Base-by-base conservation (phyloP, 228 moss, liverwort and hornwort genomes). In the Sphagnum magellanicum region DNA sequence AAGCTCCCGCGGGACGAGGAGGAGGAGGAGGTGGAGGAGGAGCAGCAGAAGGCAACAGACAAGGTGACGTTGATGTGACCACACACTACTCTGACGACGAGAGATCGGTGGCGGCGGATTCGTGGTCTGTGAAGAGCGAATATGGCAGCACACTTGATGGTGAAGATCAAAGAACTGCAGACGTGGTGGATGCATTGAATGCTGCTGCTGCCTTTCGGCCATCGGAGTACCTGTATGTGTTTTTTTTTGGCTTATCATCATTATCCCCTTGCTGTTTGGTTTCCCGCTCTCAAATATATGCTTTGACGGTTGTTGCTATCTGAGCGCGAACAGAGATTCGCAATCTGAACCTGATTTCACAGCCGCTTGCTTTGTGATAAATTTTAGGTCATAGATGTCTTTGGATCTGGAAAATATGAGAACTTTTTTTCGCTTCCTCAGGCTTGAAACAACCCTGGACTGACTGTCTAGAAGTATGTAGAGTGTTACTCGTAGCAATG, bases 91-190 rank as follows among this genome's bases (percentile, higher is more conserved):
- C 96, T 4, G 96, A 96, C 68, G 96, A 96, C 68, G 96, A 96
- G 73, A 82, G 96, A 70, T 96, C 96, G n/a, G 74, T 96, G 12
- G 96, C 93, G 51, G 92, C 96, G 5, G 96, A 96, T 74, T 96
- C 96, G 52, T 96, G 96, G 96, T 96, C 92, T 14, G 92, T 96
- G 67, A 91, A 83, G 81, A 96, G 92, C 68, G 96, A 96, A 71
- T 96, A 96, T 70, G 92, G 96, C 51, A 92, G 92, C 73, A 92
- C 92, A 9, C 70, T 96, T 72, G 96, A 96, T 70, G 96, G 96
- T 14, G 96, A 96, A 66, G 92, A 96, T 70, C 72, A 76, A 62
- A 82, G 96, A 64, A 90, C 89, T 66, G 86, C 96, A 53, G 96
- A 96, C 63, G 86, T 91, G 6, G 87, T 83, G 12, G 95, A 96